Evolutionary conservation across 164 flowering plant genomes (phyloP), one percentile per base, ranked within the genome.

Genomic region (Amborella trichopoda): DNA sequence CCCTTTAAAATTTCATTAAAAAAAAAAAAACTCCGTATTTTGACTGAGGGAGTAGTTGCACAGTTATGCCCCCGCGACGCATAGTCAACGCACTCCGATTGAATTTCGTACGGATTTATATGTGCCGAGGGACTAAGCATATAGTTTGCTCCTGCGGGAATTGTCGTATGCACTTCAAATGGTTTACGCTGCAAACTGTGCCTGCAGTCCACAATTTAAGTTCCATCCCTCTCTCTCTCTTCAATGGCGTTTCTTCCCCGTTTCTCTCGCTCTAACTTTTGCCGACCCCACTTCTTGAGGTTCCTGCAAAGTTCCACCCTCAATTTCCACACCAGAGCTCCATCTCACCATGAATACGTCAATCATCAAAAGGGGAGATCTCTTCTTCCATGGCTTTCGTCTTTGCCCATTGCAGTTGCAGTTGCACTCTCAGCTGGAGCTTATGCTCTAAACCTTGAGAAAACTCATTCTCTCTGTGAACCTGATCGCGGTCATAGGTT

Each of bases 391-490:
- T 37, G 40, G 40, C 40, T 37, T 20, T 9, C 74, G 52, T 40
- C 73, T 41, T 54, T 77, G 16, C 83, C 88, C 3, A 21, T 81
- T 2, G 70, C 83, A 3, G 40, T 72, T 8, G 52, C 38, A 1
- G n/a, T n/a, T n/a, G 74, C 78, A 3, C 61, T 57, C 16, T 68
- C 80, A 18, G 75, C 77, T 46, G 81, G 74, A 13, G 63, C 80
- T 1, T 33, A 70, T 20, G 64, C 72, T 25, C 20, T 63, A 20
- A 60, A 64, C 40, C 3, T 46, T 27, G 61, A 53, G 10, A 23
- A 48, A 2, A 49, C 44, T 17, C 59, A 67, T 10, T 74, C 75
- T 11, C 38, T 68, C 16, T 81, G 80, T 27, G 83, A 77, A 38
- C 55, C 66, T 17, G 21, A 13, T 42, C 22, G 41, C 23, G 57